Evolutionary conservation across 257 asterid species (phyloP), one percentile per base, ranked within the genome.

Genomic region (Plantago major): DNA sequence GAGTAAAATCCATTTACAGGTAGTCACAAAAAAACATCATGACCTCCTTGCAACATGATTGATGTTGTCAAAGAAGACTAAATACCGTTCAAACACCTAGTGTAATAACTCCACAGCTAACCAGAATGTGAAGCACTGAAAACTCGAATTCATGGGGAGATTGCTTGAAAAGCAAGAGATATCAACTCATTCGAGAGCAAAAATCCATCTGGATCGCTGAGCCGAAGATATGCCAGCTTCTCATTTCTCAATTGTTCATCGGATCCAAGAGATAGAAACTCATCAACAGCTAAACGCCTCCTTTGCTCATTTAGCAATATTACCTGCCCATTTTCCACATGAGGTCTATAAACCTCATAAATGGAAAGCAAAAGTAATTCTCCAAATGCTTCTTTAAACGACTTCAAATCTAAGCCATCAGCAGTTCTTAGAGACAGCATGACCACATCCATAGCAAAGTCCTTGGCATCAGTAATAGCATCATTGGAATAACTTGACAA

Each of bases 201-300:
- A 67, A 89, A 92, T 45, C 97, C 95, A 70, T 89, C 95, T 0
- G 99, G 98, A 73, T 92, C 99, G 58, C 95, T 82, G 7, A 89
- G 81, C 26, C 94, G 77, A 53, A 92, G 78, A 74, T 63, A 86
- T 8, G 78, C 84, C 57, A 71, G 63, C 51, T 60, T 75, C 67
- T 80, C 78, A 30, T 58, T 44, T 59, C 65, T 63, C 71, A 61
- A 56, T 16, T 22, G 22, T 45, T 73, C 72, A 13, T 71, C 71
- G 0, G 71, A 57, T 9, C 74, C 58, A 45, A 69, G 64, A 60
- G 74, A 70, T 37, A 60, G 52, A 55, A 76, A 63, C 66, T 79
- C 88, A 71, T 79, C 84, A 6, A 62, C 68, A 26, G 70, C 46
- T 12, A 89, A 69, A 17, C 53, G 58, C 70, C 76, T 77, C 55